phyloP scores from a whole-genome alignment of 2,329 filamentous ascomycete genomes.

The Phaeosphaeriaceae sp. region DNA sequence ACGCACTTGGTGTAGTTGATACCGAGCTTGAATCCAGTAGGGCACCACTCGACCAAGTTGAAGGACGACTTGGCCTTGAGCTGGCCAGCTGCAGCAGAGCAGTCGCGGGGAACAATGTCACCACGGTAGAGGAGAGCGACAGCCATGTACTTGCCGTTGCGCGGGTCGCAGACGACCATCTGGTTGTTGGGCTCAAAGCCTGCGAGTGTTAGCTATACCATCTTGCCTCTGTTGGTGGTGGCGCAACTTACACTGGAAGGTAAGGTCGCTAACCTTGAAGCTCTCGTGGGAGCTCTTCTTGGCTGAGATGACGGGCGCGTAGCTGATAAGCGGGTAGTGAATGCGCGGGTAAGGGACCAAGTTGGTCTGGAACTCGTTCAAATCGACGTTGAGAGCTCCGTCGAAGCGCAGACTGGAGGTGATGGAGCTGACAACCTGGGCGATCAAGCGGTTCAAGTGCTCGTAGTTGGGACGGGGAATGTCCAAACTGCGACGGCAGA shows the following conservation, averaged over 20 bases:
- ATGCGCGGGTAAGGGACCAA: conserved; percentile 77
- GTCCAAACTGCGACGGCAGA: conserved; percentile 75
- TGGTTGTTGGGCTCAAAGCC: conserved; percentile 82
- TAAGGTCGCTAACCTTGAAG: conserved; percentile 83
- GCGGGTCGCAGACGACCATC: conserved; percentile 78
- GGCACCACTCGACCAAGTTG: conserved; percentile 79
- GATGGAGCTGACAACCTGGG: conserved; percentile 78
- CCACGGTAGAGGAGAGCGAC: conserved; percentile 76
- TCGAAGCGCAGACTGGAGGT: conserved; percentile 77
- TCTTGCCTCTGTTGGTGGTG: not conserved
- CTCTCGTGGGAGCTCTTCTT: conserved; percentile 84
- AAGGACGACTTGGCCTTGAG: conserved; percentile 76
- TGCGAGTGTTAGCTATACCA: conserved; percentile 35
- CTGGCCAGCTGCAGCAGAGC: conserved; percentile 70
- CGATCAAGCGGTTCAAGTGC: conserved; percentile 76
- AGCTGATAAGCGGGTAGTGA: conserved; percentile 77
- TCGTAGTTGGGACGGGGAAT: conserved; percentile 74
- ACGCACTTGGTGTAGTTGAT: conserved; percentile 72
- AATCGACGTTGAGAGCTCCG: conserved; percentile 75
- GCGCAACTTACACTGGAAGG: conserved; percentile 68
- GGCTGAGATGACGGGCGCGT: conserved; percentile 74
- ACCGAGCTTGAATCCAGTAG: conserved; percentile 77
- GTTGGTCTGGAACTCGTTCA: conserved; percentile 83
- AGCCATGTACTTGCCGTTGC: conserved; percentile 80
- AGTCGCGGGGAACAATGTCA: conserved; percentile 75